These are phyloP conservation scores for Lentinus brumalis DNA, from an alignment of 768 basidiomycete species.

Conservation along the genomic window DNA sequence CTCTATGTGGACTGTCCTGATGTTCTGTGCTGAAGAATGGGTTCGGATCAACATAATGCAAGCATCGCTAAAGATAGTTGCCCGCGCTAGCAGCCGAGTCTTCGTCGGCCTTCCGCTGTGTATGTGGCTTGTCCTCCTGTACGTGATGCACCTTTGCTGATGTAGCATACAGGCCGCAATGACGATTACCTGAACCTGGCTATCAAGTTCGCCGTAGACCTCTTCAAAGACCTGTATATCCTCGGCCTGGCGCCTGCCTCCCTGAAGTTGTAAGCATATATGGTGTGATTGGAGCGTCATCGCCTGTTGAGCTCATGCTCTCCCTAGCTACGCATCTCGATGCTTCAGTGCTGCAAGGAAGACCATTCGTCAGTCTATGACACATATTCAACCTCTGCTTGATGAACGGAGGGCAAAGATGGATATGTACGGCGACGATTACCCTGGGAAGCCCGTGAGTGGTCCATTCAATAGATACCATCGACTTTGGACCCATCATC, in stretches of 20 bases:
- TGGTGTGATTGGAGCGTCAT: background rate
- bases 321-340: background rate
- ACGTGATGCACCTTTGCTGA: background rate
- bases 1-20: no score
- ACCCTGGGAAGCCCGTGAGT: conserved; percentile 24
- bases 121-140: conserved; percentile 17
- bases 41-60: conserved; percentile 15
- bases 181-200: conserved; percentile 28
- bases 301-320: background rate
- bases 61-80: conserved; percentile 27
- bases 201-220: conserved; percentile 34
- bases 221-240: conserved; percentile 25
- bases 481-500: no score
- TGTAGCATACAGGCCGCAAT: conserved; percentile 25
- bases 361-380: conserved; percentile 7
- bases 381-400: conserved; percentile 16
- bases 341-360: conserved; percentile 12
- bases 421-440: conserved; percentile 15
- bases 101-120: conserved; percentile 39
- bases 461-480: conserved; percentile 19
- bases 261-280: background rate
- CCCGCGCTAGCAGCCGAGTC: conserved; percentile 32
- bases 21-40: conserved; percentile 22
- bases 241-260: conserved; percentile 35
- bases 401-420: conserved; percentile 23